Conservation (phyloP, 305 asterid species). For the Andrographis paniculata region DNA sequence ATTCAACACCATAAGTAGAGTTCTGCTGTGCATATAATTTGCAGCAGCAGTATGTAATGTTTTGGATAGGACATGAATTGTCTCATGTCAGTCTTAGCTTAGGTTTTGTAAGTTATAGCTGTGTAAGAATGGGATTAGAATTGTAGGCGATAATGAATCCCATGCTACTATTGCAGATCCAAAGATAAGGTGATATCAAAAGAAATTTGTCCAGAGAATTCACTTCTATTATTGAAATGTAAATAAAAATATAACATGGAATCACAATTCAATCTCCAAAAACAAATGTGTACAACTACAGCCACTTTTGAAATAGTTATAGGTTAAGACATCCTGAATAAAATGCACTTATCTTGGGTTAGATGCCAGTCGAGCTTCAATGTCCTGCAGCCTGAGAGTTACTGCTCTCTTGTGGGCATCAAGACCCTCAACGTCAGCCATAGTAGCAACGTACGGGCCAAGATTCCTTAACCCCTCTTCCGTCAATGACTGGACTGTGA, state of each 20-base stretch:
- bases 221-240: too few species aligned
- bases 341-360: constrained; percentile 10
- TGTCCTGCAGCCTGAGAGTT: constrained; percentile 76
- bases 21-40: too few species aligned
- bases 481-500: constrained; percentile 81
- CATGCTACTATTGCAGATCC: too few species aligned
- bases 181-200: too few species aligned
- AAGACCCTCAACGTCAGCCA: constrained; percentile 93
- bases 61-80: too few species aligned
- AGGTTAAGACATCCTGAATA: neutral
- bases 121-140: too few species aligned
- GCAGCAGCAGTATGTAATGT: too few species aligned
- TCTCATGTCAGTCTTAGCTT: too few species aligned
- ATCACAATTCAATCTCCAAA: neutral
- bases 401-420: constrained; percentile 98
- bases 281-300: neutral
- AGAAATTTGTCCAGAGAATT: too few species aligned
- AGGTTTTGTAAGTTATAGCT: too few species aligned
- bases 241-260: too few species aligned
- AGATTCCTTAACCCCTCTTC: constrained; percentile 78
- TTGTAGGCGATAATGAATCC: too few species aligned
- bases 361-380: constrained; percentile 51
- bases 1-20: constrained; percentile 1
- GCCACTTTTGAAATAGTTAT: neutral
- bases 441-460: constrained; percentile 80